Evolutionary conservation across 371 early-diverging fungal species (phyloP).

Genomic region (Entomophthora muscae): DNA sequence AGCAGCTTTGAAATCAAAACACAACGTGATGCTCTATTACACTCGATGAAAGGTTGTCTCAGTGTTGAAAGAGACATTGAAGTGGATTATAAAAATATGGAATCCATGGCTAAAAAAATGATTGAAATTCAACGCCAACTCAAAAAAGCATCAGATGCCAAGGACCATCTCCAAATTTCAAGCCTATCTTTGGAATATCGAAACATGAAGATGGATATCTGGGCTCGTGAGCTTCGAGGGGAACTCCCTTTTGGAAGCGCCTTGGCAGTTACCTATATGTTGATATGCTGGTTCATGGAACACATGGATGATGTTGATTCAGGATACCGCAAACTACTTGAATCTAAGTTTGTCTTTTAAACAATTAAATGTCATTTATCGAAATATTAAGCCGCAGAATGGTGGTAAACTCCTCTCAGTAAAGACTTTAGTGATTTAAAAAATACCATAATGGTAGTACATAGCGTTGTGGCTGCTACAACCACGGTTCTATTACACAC

Average conservation of each 20-base stretch:
- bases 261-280: neutral
- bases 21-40: neutral
- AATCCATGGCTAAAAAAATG: neutral
- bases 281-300: neutral
- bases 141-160: neutral
- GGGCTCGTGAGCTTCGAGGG: neutral
- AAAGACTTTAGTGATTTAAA: too few relatives aligned
- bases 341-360: neutral
- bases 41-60: neutral
- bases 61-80: neutral
- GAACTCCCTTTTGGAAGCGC: neutral
- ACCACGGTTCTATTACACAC: too few relatives aligned
- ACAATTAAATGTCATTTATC: too few relatives aligned
- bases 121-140: neutral
- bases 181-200: neutral
- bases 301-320: neutral
- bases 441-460: too few relatives aligned
- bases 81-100: neutral
- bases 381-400: too few relatives aligned
- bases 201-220: neutral
- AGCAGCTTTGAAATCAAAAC: neutral
- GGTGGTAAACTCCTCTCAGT: too few relatives aligned
- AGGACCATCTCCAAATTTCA: neutral
- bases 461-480: too few relatives aligned
- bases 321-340: neutral